Evolutionary conservation across 2,329 filamentous ascomycete genomes (phyloP).

Genomic region (Ilyonectria destructans): DNA sequence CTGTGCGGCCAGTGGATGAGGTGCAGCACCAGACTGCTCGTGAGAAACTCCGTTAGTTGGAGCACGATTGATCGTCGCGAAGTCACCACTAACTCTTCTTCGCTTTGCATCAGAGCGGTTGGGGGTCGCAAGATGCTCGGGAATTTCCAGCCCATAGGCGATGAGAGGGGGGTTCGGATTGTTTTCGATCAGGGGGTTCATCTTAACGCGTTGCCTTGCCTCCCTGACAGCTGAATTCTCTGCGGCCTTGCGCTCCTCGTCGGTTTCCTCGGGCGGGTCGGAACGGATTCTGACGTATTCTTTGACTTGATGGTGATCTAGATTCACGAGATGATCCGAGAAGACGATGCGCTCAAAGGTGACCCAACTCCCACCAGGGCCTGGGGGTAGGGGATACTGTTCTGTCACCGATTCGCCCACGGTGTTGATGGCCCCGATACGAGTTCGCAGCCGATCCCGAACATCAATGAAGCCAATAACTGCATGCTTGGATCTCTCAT

Average conservation of each 20-base stretch:
- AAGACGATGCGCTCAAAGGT: slow-evolving; percentile 75
- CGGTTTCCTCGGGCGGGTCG: slow-evolving; percentile 56
- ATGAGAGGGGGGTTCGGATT: slow-evolving; percentile 60
- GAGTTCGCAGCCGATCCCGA: slow-evolving; percentile 73
- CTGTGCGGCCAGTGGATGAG: slow-evolving; percentile 40
- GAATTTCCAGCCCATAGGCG: slow-evolving; percentile 67
- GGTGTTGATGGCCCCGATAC: slow-evolving; percentile 68
- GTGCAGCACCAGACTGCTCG: slow-evolving; percentile 44
- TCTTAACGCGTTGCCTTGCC: slow-evolving; percentile 62
- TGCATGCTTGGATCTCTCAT: slow-evolving; percentile 68
- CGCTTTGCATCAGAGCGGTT: slow-evolving; percentile 63
- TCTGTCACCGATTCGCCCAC: slow-evolving; percentile 64
- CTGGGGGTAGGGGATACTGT: slow-evolving; percentile 68
- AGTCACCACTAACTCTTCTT: slow-evolving; percentile 60
- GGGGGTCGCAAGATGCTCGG: slow-evolving; percentile 58
- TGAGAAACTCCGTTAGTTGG: slow-evolving; percentile 41
- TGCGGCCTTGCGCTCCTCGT: slow-evolving; percentile 57
- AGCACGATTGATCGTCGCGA: slow-evolving; percentile 54
- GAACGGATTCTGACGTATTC: slow-evolving; percentile 73
- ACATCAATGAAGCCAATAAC: slow-evolving; percentile 77
- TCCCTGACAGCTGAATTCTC: slow-evolving; percentile 64
- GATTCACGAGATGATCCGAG: slow-evolving; percentile 68
- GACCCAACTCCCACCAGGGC: slow-evolving; percentile 76
- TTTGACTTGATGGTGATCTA: slow-evolving; percentile 73
- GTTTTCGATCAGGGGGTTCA: slow-evolving; percentile 60